phyloP scores from a whole-genome alignment of 257 asterid species.

The Oldenlandia corymbosa region DNA sequence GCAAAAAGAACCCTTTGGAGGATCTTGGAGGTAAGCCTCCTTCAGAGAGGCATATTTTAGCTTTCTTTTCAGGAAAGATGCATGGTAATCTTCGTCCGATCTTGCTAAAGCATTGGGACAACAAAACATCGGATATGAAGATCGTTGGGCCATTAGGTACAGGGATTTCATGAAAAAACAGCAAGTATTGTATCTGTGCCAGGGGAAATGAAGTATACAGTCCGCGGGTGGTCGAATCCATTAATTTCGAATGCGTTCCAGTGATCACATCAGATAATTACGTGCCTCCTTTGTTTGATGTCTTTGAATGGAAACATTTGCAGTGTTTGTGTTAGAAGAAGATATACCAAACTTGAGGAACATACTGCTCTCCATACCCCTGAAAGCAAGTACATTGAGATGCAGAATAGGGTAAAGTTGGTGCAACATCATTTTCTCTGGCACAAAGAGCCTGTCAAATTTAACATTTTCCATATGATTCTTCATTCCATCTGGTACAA shows the following conservation, averaged over 20 bases:
- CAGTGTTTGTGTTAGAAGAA: constrained; percentile 43
- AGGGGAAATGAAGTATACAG: constrained; percentile 64
- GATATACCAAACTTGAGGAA: constrained; percentile 51
- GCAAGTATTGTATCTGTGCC: constrained; percentile 60
- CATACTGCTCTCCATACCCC: constrained; percentile 51
- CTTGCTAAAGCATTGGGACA: constrained; percentile 43
- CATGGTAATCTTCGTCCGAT: constrained; percentile 61
- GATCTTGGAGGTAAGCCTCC: constrained; percentile 46
- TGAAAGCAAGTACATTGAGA: constrained; percentile 35
- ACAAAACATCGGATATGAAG: constrained; percentile 52
- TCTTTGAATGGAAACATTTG: constrained; percentile 55
- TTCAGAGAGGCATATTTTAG: constrained; percentile 38
- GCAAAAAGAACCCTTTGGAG: constrained; percentile 36
- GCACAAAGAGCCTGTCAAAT: constrained; percentile 50
- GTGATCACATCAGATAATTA: constrained; percentile 59
- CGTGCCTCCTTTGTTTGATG: constrained; percentile 53
- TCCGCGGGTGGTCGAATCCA: constrained; percentile 55
- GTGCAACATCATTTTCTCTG: constrained; percentile 46
- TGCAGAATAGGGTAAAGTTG: constrained; percentile 38
- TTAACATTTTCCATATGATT: constrained; percentile 62
- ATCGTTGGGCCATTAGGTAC: constrained; percentile 50
- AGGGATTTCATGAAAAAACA: constrained; percentile 51
- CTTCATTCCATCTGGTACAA: constrained; percentile 65
- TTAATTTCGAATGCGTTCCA: constrained; percentile 52
- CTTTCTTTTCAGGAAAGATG: constrained; percentile 63